phyloP scores from a whole-genome alignment of 2,329 filamentous ascomycete genomes.

The Gaeumannomyces tritici region DNA sequence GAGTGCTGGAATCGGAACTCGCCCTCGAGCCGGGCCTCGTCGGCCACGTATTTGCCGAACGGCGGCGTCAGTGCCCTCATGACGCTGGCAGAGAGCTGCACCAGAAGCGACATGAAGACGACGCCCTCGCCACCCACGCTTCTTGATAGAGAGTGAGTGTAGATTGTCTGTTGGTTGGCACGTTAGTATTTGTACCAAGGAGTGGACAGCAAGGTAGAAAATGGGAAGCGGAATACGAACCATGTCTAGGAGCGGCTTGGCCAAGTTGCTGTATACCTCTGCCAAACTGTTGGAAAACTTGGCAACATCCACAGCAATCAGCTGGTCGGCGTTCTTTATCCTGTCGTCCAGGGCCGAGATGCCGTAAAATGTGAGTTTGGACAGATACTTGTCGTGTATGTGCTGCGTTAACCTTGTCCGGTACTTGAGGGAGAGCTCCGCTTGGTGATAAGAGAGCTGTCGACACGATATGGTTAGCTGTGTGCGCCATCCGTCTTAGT shows the following conservation, averaged over 20 bases:
- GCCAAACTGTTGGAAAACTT: conserved; percentile 94
- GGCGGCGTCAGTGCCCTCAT: conserved; percentile 94
- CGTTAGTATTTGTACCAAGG: conserved; percentile 8
- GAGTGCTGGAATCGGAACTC: conserved; percentile 96
- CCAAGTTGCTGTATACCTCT: conserved; percentile 91
- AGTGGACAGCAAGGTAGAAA: conserved; percentile 9
- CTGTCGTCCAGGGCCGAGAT: conserved; percentile 91
- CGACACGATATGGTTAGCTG: neutral
- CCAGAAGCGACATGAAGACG: conserved; percentile 88
- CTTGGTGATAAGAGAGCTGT: conserved; percentile 92
- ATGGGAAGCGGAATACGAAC: conserved; percentile 28
- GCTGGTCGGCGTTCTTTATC: conserved; percentile 96
- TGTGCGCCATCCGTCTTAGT: neutral
- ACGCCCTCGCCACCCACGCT: conserved; percentile 95
- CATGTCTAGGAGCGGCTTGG: conserved; percentile 92
- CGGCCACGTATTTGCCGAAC: conserved; percentile 94
- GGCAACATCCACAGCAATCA: conserved; percentile 92
- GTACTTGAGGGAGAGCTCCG: conserved; percentile 86
- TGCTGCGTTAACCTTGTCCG: conserved; percentile 86
- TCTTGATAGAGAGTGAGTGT: conserved; percentile 87
- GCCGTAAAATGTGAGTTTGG: conserved; percentile 96
- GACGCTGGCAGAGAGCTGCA: conserved; percentile 83
- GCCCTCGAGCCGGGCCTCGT: conserved; percentile 87
- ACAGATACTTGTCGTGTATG: conserved; percentile 92
- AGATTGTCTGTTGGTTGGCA: conserved; percentile 53